These are phyloP conservation scores for Hanseniaspora nectarophila DNA, from an alignment of 805 yeast genomes.

Conservation along the genomic window DNA sequence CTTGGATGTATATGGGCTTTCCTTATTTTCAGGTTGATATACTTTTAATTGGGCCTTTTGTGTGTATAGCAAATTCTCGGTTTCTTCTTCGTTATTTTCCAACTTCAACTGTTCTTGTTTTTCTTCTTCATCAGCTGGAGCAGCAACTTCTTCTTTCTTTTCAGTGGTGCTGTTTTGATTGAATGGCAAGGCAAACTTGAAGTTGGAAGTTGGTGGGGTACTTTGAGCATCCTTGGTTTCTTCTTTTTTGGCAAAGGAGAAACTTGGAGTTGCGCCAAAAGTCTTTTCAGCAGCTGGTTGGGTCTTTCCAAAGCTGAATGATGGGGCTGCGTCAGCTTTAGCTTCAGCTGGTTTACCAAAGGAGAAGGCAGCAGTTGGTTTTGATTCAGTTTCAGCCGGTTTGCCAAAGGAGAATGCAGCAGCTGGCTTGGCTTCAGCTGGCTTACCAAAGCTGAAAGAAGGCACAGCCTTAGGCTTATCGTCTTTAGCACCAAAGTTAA, in stretches of 20 bases:
- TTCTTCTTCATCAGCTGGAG: slow-evolving; percentile 23
- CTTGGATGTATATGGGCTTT: slow-evolving; percentile 41
- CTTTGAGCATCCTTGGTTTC: slow-evolving; percentile 12
- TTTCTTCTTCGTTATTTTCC: slow-evolving; percentile 63
- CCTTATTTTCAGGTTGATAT: slow-evolving; percentile 40
- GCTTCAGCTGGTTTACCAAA: neutral
- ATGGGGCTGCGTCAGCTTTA: slow-evolving; percentile 15
- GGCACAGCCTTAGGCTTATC: slow-evolving; percentile 19
- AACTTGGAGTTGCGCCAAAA: slow-evolving; percentile 16
- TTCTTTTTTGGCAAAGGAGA: slow-evolving; percentile 1
- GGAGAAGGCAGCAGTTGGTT: neutral
- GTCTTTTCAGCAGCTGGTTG: slow-evolving; percentile 16
- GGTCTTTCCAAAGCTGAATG: slow-evolving; percentile 21
- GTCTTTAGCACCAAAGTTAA: neutral
- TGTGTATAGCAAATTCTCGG: slow-evolving; percentile 51
- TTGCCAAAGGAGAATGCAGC: neutral
- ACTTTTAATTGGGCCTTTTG: slow-evolving; percentile 63
- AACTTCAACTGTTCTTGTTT: slow-evolving; percentile 41
- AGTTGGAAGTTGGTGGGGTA: slow-evolving; percentile 24
- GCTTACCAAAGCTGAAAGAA: slow-evolving; percentile 21
- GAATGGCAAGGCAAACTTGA: slow-evolving; percentile 28
- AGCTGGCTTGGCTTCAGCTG: slow-evolving; percentile 13
- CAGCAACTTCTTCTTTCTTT: slow-evolving; percentile 18
- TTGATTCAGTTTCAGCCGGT: neutral
- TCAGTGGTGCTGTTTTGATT: slow-evolving; percentile 21